A percentile compares a stretch with the other conserved stretches of the same genome.
phyloP scores from a whole-genome alignment of 2,329 filamentous ascomycete genomes.

The Colletotrichum sp. region DNA sequence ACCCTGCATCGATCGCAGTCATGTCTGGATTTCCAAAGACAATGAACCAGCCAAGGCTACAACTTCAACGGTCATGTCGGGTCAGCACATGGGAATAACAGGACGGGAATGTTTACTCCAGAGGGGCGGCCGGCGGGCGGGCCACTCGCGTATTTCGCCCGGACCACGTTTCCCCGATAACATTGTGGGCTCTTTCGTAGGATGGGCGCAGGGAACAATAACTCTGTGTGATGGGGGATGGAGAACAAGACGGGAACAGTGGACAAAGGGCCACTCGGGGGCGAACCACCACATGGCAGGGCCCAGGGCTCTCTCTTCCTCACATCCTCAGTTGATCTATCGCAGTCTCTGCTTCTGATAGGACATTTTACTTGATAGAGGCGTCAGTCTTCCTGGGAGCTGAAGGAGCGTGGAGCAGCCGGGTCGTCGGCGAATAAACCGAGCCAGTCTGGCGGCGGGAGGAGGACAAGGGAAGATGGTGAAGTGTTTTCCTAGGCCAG shows the following conservation, averaged over 20 bases:
- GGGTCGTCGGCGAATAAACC: conserved; percentile 11
- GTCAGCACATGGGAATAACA: not conserved
- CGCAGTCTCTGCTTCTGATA: not conserved
- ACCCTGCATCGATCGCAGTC: not conserved
- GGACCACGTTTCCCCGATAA: not conserved
- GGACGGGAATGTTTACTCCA: not conserved
- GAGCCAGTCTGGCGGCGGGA: not conserved
- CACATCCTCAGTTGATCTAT: not conserved
- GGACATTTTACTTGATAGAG: not conserved
- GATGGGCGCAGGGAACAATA: not conserved
- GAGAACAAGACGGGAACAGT: not conserved
- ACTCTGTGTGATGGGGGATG: not conserved
- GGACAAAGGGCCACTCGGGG: not conserved
- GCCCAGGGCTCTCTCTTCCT: not conserved
- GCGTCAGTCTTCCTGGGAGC: not conserved
- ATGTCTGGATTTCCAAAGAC: not conserved
- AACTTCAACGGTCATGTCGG: not conserved
- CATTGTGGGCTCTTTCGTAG: not conserved
- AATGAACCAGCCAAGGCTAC: not conserved
- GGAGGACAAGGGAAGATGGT: not conserved
- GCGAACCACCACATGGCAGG: not conserved
- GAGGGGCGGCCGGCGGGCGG: not conserved
- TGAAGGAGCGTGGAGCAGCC: not conserved
- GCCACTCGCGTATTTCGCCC: not conserved
- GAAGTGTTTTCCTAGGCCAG: not conserved